phyloP scores from a whole-genome alignment of 2,329 filamentous ascomycete species.

The Phyllosticta paracitricarpa region DNA sequence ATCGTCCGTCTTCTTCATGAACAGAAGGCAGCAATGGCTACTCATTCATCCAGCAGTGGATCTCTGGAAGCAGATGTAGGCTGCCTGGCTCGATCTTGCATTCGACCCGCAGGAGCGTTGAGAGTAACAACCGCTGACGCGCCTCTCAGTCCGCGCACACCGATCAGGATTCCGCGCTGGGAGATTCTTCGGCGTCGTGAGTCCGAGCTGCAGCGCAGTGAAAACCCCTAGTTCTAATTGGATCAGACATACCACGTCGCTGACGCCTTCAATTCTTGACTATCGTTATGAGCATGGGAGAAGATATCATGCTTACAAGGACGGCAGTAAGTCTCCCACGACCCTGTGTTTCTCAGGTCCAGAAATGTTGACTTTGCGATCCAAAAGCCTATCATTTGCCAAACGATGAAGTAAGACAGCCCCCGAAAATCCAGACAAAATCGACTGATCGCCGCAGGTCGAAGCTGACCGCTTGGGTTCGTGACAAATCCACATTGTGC shows the following conservation, averaged over 20 bases:
- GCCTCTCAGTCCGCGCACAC: neutral
- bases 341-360: neutral
- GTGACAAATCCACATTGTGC: neutral
- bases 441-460: slow-evolving; percentile 15
- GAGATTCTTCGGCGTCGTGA: neutral
- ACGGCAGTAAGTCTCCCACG: neutral
- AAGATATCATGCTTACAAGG: slow-evolving; percentile 3
- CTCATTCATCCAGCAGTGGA: neutral
- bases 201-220: neutral
- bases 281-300: slow-evolving; percentile 17
- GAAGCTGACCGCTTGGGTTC: neutral
- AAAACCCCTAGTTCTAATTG: neutral
- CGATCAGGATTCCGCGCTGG: neutral
- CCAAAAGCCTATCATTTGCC: slow-evolving; percentile 18
- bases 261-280: slow-evolving; percentile 18
- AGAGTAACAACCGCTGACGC: neutral
- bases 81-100: neutral
- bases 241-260: neutral
- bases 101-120: neutral
- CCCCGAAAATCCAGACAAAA: neutral
- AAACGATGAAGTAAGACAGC: slow-evolving; percentile 22
- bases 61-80: neutral
- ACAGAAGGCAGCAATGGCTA: neutral
- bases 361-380: neutral
- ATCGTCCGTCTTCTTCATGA: neutral